Conservation (phyloP, 371 early-diverging fungal species). For the Dinochytrium kinnereticum region DNA sequence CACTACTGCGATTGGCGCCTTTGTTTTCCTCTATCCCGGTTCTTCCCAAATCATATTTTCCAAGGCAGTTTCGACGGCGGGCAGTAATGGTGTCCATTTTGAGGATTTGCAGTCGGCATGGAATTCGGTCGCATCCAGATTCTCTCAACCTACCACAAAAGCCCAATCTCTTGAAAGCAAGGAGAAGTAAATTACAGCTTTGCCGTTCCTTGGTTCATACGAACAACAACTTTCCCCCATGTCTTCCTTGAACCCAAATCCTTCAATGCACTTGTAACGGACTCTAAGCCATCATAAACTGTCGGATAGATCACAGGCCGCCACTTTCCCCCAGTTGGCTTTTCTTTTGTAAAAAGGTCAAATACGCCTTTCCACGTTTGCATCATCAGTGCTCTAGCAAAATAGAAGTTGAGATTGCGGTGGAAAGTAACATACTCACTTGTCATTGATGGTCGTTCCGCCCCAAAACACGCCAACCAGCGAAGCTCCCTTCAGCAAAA, state of each 20-base stretch:
- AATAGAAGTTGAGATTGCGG: background rate
- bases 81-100: too few relatives aligned
- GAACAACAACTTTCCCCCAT: conserved; percentile 77
- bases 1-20: conserved; percentile 21
- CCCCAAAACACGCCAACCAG: conserved; percentile 81
- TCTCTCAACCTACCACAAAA: background rate
- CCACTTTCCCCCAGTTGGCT: conserved; percentile 39
- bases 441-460: conserved; percentile 70
- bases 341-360: conserved; percentile 64
- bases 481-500: conserved; percentile 63
- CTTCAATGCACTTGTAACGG: conserved; percentile 69
- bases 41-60: conserved; percentile 27
- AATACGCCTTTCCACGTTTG: conserved; percentile 63
- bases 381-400: conserved; percentile 38
- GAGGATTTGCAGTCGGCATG: too few relatives aligned
- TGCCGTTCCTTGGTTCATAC: background rate
- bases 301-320: conserved; percentile 74
- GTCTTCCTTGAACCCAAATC: conserved; percentile 75
- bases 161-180: too few relatives aligned
- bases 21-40: conserved; percentile 30
- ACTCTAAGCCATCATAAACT: conserved; percentile 68
- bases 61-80: background rate
- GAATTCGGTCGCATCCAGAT: background rate
- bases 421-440: conserved; percentile 3
- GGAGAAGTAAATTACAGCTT: too few relatives aligned